phyloP scores from a whole-genome alignment of 306 rosid species.

The Ormosia emarginata region DNA sequence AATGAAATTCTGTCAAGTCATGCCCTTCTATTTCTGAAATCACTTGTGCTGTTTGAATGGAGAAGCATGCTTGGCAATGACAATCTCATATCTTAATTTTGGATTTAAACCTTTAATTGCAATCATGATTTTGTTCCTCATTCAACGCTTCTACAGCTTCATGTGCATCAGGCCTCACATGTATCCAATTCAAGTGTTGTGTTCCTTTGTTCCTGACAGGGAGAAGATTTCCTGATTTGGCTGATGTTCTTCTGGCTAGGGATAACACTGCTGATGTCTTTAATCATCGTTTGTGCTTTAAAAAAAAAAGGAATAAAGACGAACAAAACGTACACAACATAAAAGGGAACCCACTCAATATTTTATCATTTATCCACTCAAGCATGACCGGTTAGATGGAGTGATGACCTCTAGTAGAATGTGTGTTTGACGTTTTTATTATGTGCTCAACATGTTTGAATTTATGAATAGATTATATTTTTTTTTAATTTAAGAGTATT shows the following conservation, averaged over 20 bases:
- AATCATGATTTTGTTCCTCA: constrained; percentile 85
- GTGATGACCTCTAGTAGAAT: no score
- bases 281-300: background rate
- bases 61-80: constrained; percentile 80
- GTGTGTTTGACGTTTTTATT: no score
- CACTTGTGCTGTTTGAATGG: constrained; percentile 84
- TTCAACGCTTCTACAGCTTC: constrained; percentile 83
- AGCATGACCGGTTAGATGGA: no score
- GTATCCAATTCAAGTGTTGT: constrained; percentile 97
- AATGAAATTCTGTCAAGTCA: constrained; percentile 76
- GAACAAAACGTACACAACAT: no score
- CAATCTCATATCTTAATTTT: constrained; percentile 80
- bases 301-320: no score
- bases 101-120: constrained; percentile 80
- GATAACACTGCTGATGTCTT: constrained; percentile 34
- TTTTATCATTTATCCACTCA: no score
- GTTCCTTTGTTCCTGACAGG: constrained; percentile 62
- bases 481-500: no score
- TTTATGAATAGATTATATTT: no score
- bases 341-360: no score
- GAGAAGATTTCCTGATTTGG: constrained; percentile 53
- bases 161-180: constrained; percentile 78
- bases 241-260: constrained; percentile 62
- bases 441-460: no score
- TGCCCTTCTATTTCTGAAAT: constrained; percentile 68